Conservation (phyloP, 148 eudicot species). For the Rhododendron kiyosumense region DNA sequence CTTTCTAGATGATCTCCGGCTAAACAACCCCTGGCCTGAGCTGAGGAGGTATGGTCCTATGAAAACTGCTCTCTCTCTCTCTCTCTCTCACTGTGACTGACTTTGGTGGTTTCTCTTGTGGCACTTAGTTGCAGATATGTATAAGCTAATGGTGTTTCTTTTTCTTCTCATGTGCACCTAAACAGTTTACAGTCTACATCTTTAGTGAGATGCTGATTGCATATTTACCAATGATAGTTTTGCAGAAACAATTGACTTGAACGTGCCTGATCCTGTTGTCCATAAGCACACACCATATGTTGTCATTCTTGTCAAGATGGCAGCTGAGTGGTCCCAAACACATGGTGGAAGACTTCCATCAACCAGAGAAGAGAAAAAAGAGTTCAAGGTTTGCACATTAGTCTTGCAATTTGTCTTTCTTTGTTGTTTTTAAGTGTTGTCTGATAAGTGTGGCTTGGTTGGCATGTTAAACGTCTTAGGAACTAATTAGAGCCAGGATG, state of each 20-base stretch:
- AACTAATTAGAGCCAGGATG: slow-evolving; percentile 71
- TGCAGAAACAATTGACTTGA: slow-evolving; percentile 76
- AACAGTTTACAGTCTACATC: not conserved
- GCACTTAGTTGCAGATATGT: not conserved
- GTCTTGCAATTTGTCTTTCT: not conserved
- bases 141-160: not conserved
- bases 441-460: slow-evolving; percentile 13
- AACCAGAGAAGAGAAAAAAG: slow-evolving; percentile 87
- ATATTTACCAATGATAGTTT: slow-evolving; percentile 39
- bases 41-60: slow-evolving; percentile 52
- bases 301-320: slow-evolving; percentile 80
- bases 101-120: slow-evolving; percentile 12
- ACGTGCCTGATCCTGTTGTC: slow-evolving; percentile 69
- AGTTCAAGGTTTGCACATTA: slow-evolving; percentile 62
- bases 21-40: slow-evolving; percentile 93
- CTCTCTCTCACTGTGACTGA: not conserved
- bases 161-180: not conserved
- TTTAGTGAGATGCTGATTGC: slow-evolving; percentile 20
- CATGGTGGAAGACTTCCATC: slow-evolving; percentile 76
- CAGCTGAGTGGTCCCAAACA: slow-evolving; percentile 83
- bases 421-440: not conserved
- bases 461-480: slow-evolving; percentile 40
- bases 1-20: slow-evolving; percentile 89
- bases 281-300: slow-evolving; percentile 97
- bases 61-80: not conserved